A percentile compares a stretch with the other conserved stretches of the same genome.
Conservation (phyloP, 1,284 basidiomycete species). For the Leccinum cinnamomeum region DNA sequence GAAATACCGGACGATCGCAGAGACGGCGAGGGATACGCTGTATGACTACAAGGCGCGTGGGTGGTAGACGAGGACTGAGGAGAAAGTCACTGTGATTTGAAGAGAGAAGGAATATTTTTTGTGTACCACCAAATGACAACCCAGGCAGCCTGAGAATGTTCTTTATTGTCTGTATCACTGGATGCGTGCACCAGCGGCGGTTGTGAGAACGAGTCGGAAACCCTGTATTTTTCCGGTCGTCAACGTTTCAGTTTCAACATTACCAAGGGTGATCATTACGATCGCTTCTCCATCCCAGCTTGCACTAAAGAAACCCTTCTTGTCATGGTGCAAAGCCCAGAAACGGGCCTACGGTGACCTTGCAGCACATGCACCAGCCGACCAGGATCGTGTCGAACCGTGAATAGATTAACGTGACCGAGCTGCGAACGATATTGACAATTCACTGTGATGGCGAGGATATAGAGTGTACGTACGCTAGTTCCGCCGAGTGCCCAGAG, state of each 20-base stretch:
- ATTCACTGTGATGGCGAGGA: slow-evolving; percentile 15
- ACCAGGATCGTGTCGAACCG: slow-evolving; percentile 90
- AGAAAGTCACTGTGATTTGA: no score
- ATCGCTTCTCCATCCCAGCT: slow-evolving; percentile 93
- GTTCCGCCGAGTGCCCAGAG: slow-evolving; percentile 88
- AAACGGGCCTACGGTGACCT: slow-evolving; percentile 80
- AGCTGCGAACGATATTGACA: slow-evolving; percentile 44
- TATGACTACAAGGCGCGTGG: neutral
- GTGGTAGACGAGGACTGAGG: neutral
- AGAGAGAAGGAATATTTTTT: no score
- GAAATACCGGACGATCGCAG: neutral
- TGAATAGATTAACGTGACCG: slow-evolving; percentile 89
- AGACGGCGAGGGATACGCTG: neutral
- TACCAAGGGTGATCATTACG: slow-evolving; percentile 51
- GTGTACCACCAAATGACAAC: no score
- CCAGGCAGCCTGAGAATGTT: no score
- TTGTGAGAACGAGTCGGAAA: no score
- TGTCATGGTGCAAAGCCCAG: slow-evolving; percentile 77
- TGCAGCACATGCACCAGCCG: slow-evolving; percentile 72
- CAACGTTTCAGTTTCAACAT: no score
- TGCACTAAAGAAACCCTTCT: slow-evolving; percentile 86
- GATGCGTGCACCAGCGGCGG: no score
- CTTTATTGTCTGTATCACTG: no score
- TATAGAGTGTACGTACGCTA: slow-evolving; percentile 53
- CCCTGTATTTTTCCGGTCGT: no score